These are phyloP conservation scores for Microsporum audouinii DNA, from an alignment of 2,329 filamentous ascomycete genomes.

Conservation along the genomic window DNA sequence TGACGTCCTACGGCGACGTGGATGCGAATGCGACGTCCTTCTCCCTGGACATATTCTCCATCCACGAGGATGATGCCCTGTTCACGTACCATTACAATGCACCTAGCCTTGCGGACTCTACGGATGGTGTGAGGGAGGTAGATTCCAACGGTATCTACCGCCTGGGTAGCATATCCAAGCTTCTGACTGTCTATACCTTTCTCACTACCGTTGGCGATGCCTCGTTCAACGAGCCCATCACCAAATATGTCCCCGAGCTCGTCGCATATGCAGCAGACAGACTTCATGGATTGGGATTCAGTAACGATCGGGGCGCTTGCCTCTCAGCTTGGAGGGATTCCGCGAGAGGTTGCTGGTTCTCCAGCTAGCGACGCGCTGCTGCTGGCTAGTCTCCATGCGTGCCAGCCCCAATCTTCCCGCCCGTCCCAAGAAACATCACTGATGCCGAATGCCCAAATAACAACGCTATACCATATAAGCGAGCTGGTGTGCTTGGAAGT, in stretches of 20 bases:
- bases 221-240: slow-evolving; percentile 34
- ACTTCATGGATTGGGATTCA: slow-evolving; percentile 7
- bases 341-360: background rate
- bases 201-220: slow-evolving; percentile 31
- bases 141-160: slow-evolving; percentile 30
- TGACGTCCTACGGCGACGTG: background rate
- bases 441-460: background rate
- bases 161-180: slow-evolving; percentile 37
- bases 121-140: slow-evolving; percentile 19
- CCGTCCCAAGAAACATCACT: background rate
- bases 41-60: slow-evolving; percentile 14
- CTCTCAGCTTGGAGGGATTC: background rate
- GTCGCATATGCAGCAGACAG: slow-evolving; percentile 8
- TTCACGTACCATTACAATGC: slow-evolving; percentile 9
- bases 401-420: background rate
- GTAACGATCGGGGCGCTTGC: slow-evolving; percentile 11
- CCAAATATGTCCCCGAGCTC: slow-evolving; percentile 35
- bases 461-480: slow-evolving; percentile 11
- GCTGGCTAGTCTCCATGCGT: background rate
- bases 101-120: slow-evolving; percentile 4
- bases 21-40: slow-evolving; percentile 10
- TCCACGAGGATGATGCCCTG: slow-evolving; percentile 8
- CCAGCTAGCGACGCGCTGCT: background rate
- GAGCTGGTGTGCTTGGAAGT: slow-evolving; percentile 21
- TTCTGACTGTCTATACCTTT: slow-evolving; percentile 35